Conservation (phyloP, 176 grass and related monocot genomes). For the Microstegium vimineum region DNA sequence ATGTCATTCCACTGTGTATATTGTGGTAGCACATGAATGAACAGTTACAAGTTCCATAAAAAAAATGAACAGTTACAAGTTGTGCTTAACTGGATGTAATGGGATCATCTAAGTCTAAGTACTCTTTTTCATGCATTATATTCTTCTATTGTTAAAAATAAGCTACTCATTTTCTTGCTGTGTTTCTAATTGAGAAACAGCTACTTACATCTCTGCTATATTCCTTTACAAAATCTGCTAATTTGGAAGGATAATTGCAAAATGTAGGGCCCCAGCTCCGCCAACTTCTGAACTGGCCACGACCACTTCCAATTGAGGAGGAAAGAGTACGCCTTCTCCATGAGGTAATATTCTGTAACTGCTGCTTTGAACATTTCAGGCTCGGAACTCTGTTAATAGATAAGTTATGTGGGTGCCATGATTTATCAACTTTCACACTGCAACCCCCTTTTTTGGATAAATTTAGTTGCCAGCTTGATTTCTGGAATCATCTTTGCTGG, state of each 20-base stretch:
- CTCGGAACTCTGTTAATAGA: not conserved
- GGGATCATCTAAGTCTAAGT: not conserved
- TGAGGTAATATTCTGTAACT: constrained; percentile 53
- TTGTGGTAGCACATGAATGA: not conserved
- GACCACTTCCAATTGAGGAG: constrained; percentile 81
- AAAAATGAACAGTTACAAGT: too few species aligned
- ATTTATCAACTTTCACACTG: not conserved
- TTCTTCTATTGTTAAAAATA: not conserved
- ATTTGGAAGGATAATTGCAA: constrained; percentile 20
- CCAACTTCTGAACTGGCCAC: constrained; percentile 80
- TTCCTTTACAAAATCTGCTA: not conserved
- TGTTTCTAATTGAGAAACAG: not conserved
- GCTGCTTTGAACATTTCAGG: not conserved
- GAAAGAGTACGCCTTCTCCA: constrained; percentile 81
- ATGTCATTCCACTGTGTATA: not conserved
- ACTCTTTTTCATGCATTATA: not conserved
- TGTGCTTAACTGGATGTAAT: not conserved
- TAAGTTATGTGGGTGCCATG: not conserved
- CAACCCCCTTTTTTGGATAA: not conserved
- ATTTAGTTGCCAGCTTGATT: not conserved
- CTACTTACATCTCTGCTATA: not conserved
- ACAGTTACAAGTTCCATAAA: too few species aligned
- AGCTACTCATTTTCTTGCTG: not conserved
- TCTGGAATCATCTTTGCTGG: not conserved
- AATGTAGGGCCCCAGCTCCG: constrained; percentile 62